phyloP scores from a whole-genome alignment of 2,329 filamentous ascomycete species.

The Metarhizium robertsii region DNA sequence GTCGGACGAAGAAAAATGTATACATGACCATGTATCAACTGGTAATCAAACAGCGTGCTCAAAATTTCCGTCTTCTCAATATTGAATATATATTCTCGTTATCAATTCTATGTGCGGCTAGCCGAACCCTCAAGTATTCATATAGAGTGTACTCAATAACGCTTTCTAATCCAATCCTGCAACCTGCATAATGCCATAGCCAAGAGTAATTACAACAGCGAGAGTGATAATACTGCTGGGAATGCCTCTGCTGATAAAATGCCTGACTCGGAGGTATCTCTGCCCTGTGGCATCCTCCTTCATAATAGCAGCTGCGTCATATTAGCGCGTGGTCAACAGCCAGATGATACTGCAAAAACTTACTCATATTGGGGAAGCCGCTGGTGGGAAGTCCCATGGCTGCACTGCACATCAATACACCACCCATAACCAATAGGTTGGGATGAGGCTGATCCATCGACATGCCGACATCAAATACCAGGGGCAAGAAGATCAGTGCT shows the following conservation, averaged over 20 bases:
- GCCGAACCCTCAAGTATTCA: neutral
- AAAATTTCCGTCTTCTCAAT: too few relatives aligned
- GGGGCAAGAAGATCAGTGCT: constrained; percentile 84
- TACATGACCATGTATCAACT: too few relatives aligned
- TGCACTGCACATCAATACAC: constrained; percentile 93
- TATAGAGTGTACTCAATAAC: neutral
- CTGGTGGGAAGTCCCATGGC: constrained; percentile 91
- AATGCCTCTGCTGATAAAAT: constrained; percentile 91
- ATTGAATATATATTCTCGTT: neutral
- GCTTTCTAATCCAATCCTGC: constrained; percentile 45
- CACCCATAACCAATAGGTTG: constrained; percentile 90
- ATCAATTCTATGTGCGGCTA: neutral
- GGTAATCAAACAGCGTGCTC: too few relatives aligned
- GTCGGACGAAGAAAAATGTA: too few relatives aligned
- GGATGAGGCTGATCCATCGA: constrained; percentile 85
- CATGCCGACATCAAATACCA: constrained; percentile 78
- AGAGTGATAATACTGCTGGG: constrained; percentile 78
- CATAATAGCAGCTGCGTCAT: constrained; percentile 78
- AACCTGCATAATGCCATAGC: constrained; percentile 81
- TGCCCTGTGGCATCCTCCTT: constrained; percentile 94
- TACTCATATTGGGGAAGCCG: constrained; percentile 99
- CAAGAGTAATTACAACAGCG: constrained; percentile 73
- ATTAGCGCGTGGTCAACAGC: constrained; percentile 12
- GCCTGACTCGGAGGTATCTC: constrained; percentile 81
- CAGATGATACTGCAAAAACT: constrained; percentile 30